phyloP scores from a whole-genome alignment of 108 stramenopile species.

The Nitzschia sp. region DNA sequence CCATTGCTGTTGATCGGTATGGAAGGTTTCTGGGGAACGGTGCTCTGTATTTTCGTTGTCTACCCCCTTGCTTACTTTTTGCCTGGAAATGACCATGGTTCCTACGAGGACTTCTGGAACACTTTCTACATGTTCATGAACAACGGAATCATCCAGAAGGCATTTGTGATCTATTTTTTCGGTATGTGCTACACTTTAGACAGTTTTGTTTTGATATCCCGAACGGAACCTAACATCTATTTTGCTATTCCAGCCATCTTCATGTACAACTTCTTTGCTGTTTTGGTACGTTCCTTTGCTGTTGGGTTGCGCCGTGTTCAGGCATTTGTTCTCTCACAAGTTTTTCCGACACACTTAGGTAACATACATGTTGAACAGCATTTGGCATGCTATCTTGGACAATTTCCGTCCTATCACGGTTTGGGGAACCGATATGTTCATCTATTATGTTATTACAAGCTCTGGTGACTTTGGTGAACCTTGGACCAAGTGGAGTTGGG shows the following conservation, averaged over 20 bases:
- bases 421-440: slow-evolving; percentile 84
- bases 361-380: slow-evolving; percentile 84
- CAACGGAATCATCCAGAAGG: slow-evolving; percentile 54
- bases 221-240: neutral
- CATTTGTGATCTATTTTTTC: slow-evolving; percentile 77
- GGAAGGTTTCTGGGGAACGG: slow-evolving; percentile 90
- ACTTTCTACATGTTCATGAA: slow-evolving; percentile 75
- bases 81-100: slow-evolving; percentile 88
- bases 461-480: slow-evolving; percentile 75
- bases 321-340: neutral
- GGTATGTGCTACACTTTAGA: slow-evolving; percentile 6
- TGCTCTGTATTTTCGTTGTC: slow-evolving; percentile 71
- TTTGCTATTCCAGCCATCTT: slow-evolving; percentile 59
- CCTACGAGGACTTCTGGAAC: slow-evolving; percentile 84
- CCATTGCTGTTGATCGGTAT: slow-evolving; percentile 88
- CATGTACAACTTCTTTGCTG: slow-evolving; percentile 92
- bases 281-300: slow-evolving; percentile 47
- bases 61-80: slow-evolving; percentile 83
- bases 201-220: too few relatives aligned
- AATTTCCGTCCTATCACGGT: slow-evolving; percentile 95
- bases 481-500: slow-evolving; percentile 82
- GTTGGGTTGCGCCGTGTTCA: too few relatives aligned
- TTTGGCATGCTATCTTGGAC: slow-evolving; percentile 98
- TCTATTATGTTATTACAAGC: slow-evolving; percentile 78
- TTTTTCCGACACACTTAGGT: slow-evolving; percentile 18